These are phyloP conservation scores for Entoloma clypeatum DNA, from an alignment of 1,284 basidiomycete genomes.

Conservation along the genomic window DNA sequence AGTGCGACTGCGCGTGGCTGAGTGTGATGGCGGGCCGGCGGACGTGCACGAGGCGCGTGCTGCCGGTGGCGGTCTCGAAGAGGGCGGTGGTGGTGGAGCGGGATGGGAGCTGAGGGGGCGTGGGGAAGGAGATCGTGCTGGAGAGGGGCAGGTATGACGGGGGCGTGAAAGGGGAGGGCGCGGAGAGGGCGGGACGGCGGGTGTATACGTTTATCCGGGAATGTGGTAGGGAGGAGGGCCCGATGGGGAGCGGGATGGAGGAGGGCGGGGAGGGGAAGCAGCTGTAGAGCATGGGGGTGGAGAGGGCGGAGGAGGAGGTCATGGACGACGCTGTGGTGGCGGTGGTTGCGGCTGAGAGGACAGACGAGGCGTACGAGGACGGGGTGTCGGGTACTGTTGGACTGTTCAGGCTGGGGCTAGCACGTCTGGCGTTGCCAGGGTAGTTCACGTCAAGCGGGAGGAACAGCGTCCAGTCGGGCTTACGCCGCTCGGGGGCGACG, in stretches of 20 bases:
- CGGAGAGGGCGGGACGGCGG: background rate
- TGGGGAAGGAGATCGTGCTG: background rate
- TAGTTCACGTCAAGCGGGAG: slow-evolving; percentile 5
- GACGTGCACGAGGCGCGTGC: background rate
- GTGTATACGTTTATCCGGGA: too few species aligned
- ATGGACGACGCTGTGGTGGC: too few species aligned
- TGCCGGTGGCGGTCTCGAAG: background rate
- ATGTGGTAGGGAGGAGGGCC: too few species aligned
- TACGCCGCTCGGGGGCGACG: background rate
- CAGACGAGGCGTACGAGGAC: background rate
- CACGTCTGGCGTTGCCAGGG: too few species aligned
- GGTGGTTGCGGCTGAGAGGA: background rate
- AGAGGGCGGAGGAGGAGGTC: background rate
- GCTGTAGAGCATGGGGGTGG: background rate
- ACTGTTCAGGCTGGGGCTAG: too few species aligned
- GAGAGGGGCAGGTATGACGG: background rate
- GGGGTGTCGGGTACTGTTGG: background rate
- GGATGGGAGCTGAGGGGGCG: slow-evolving; percentile 11
- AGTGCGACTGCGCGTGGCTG: background rate
- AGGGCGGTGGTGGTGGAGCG: slow-evolving; percentile 1
- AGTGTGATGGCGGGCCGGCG: background rate
- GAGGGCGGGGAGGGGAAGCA: slow-evolving; percentile 2
- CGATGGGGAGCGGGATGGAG: background rate
- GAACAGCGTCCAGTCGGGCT: slow-evolving; percentile 15
- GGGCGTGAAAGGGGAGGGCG: background rate